A percentile compares a stretch with the other conserved stretches of the same genome.
Evolutionary conservation across 495 filamentous ascomycete species (phyloP).

Genomic region (Astrocystis sublimbata): DNA sequence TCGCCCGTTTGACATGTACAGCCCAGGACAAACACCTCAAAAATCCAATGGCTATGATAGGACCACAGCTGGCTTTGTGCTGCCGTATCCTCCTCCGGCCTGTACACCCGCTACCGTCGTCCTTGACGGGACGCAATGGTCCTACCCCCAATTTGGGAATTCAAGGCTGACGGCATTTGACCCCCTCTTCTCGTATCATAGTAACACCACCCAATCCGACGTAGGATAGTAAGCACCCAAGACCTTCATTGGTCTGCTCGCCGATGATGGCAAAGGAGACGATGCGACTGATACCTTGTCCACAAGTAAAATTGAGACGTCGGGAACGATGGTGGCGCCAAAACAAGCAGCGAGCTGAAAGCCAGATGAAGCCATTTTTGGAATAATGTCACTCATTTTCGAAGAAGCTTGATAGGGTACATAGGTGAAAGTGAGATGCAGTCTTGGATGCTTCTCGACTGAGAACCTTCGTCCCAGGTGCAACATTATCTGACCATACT

Average conservation of each 20-base stretch:
- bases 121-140: conserved; percentile 4
- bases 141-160: conserved; percentile 8
- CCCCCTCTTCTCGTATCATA: background rate
- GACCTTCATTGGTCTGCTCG: conserved; percentile 4
- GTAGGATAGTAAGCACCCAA: background rate
- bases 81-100: background rate
- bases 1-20: conserved; percentile 11
- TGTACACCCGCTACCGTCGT: background rate
- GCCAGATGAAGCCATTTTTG: background rate
- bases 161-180: conserved; percentile 16
- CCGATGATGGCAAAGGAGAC: background rate
- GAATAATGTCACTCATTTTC: background rate
- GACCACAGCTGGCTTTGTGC: background rate
- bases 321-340: conserved; percentile 4
- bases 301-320: conserved; percentile 1
- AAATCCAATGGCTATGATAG: background rate
- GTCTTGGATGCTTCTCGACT: background rate
- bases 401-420: background rate
- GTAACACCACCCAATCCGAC: conserved; percentile 8
- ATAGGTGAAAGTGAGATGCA: background rate
- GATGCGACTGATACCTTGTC: background rate
- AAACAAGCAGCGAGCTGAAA: conserved; percentile 10
- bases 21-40: background rate
- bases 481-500: conserved; percentile 2
- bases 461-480: background rate